phyloP scores from a whole-genome alignment of 441 rosid genomes.

The Adansonia rubrostipa region DNA sequence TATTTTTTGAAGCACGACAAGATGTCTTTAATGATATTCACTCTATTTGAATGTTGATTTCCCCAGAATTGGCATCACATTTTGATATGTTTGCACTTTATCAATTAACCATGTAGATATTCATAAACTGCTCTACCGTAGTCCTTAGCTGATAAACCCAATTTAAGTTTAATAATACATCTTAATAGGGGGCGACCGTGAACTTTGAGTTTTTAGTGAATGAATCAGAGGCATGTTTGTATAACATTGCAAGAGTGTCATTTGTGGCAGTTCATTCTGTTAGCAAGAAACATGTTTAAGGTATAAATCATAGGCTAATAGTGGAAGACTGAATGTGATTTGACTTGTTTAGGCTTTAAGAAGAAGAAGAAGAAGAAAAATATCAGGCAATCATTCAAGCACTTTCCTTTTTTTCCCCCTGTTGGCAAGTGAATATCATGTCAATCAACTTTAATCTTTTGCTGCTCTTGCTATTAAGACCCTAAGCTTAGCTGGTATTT shows the following conservation, averaged over 20 bases:
- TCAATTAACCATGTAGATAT: too few relatives aligned
- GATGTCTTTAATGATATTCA: not conserved
- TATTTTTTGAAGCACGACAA: slow-evolving; percentile 2
- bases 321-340: not conserved
- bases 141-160: too few relatives aligned
- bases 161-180: too few relatives aligned
- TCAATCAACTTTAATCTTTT: too few relatives aligned
- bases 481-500: not conserved
- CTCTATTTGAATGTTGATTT: not conserved
- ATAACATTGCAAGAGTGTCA: not conserved
- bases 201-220: not conserved
- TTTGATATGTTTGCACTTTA: not conserved
- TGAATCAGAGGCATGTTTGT: not conserved
- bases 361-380: not conserved
- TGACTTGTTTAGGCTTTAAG: not conserved
- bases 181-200: too few relatives aligned
- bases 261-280: not conserved
- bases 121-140: too few relatives aligned
- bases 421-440: not conserved
- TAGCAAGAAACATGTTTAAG: not conserved
- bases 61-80: not conserved
- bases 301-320: not conserved
- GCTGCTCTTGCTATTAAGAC: not conserved
- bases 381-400: not conserved
- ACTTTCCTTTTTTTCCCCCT: not conserved